Base-by-base conservation (phyloP, 2,329 filamentous ascomycete genomes). In the Lasiodiplodia citricola region DNA sequence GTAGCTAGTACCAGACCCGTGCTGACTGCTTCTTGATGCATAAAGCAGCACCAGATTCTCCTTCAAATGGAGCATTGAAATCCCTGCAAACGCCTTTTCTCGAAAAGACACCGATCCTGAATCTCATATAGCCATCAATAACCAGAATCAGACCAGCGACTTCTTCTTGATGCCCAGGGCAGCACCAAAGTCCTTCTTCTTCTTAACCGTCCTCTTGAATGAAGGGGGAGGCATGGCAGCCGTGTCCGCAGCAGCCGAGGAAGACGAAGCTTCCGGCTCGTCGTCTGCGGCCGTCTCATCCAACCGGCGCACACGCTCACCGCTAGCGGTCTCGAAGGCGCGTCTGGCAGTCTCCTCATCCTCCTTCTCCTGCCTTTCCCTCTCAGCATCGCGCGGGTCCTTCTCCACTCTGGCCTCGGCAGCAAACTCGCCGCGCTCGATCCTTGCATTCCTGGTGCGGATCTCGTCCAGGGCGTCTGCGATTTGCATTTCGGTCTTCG, bases 401-500 rank as follows among this genome's bases (percentile, higher is more conserved):
- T 70, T 82, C 1, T 88, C 83, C 3, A 85, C 83, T 6, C 88
- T 86, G 35, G 84, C 81, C 23, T 88, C 87, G 68, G 90, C 88
- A 3, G 88, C 83, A 75, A 89, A 88, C 68, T 89, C 88, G 10
- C 90, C 91, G 72, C 92, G 87, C 79, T 97, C 93, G 62, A 96
- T 89, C 71, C 94, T 86, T 8, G 96, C 96, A 81, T 99, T 99
- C 72, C 95, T 85, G 65, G 92, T 95, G 68, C 95, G 86, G 68
- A 99, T 97, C 82, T 97, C 94, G 79, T 99, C 96, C 67, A 99
- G 83, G 8, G 94, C 95, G 83, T 99, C 96, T 2, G 96, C 96
- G 55, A 97, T 93, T 21, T 92, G 93, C 94, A 99, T 99, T 81
- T 99, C 96, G 51, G 91, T 87, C 83, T 96, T 94, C 0, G 94